Evolutionary conservation across 2,329 filamentous ascomycete species (phyloP), one percentile per base, ranked within the genome.

Genomic region (Didymella arachidicola): DNA sequence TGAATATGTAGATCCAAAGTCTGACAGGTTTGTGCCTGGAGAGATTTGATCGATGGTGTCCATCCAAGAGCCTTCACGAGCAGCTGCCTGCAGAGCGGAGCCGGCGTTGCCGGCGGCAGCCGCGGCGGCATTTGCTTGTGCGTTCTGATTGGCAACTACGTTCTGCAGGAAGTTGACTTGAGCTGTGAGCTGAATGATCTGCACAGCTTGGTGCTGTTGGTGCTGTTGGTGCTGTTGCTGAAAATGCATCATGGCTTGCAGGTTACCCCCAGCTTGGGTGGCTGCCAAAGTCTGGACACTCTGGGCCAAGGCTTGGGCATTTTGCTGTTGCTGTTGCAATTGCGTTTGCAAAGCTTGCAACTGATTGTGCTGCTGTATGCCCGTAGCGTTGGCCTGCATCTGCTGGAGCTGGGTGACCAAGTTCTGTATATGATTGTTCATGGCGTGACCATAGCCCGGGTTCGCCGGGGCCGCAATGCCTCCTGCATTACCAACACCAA

Each of bases 41-140:
- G 81, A 84, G 47, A 85, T 78, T 11, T 64, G 69, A 62, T 86
- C 79, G 52, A 86, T 79, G 25, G 84, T 64, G 7, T 79, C 68
- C 19, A 80, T 70, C 84, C 84, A 86, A 16, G 81, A 84, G 10
- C 81, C 80, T 43, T 66, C 62, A 36, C 82, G 78, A 41, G 75
- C 73, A 29, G 47, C 63, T 14, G 69, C 60, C 29, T 73, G 71
- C 59, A 72, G 79, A 53, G 78, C 72, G 44, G 60, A 48, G n/a
- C 49, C 60, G 53, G 47, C 12, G 7, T 50, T n/a, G 4, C 29
- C 25, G 18, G 19, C 22, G 14, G 51, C 39, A 49, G 43, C 53
- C 11, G 19, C 19, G n/a, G 51, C 39, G 47, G 43, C 55, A 14
- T 43, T 29, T 39, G 38, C 11, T 43, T 55, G 61, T 19, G 53